Evolutionary conservation across 352 stramenopile genomes (phyloP), one percentile per base, ranked within the genome.

Genomic region (Porosira glacialis): DNA sequence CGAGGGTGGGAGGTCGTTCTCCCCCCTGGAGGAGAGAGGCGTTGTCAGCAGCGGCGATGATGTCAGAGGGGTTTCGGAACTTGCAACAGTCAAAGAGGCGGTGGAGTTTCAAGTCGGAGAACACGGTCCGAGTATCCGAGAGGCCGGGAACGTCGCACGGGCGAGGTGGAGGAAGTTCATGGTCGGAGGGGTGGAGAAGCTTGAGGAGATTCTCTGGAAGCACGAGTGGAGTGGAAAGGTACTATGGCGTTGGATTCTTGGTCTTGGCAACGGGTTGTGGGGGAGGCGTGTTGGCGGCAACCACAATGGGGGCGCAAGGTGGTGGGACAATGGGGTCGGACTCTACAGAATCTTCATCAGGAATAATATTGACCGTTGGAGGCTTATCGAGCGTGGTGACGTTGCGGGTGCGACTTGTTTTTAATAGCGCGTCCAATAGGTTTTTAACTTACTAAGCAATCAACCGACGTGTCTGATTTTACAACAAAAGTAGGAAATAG

Each of bases 401-500:
- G 27, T 21, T 68, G 59, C 27, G 47, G n/a, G 17, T 49, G 15
- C 1, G 33, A 13, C 11, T 44, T n/a, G 22, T 33, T 8, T 49
- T 24, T 30, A 3, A 47, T 8, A 1, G 1, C 0, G 0, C 35
- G 30, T 1, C 41, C 62, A 21, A 62, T 19, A 24, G 63, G 47
- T 22, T 17, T 15, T 21, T 68, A 68, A 19, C 17, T 36, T 0
- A 68, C 11, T 17, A 50, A 41, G 48, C 26, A 63, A 17, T 68
- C 35, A 1, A 2, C 2, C 0, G 36, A 51, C 3, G 35, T 61
- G 24, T 75, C 39, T 7, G 63, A 55, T 0, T 38, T 17, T 11
- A 68, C 21, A 24, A 62, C 28, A 26, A 75, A 68, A 1, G 27
- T 28, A 15, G 65, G 65, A 27, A 75, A 75, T n/a, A 58, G 56